Conservation (phyloP, 371 early-diverging fungal genomes). For the Rhizopus arrhizus region DNA sequence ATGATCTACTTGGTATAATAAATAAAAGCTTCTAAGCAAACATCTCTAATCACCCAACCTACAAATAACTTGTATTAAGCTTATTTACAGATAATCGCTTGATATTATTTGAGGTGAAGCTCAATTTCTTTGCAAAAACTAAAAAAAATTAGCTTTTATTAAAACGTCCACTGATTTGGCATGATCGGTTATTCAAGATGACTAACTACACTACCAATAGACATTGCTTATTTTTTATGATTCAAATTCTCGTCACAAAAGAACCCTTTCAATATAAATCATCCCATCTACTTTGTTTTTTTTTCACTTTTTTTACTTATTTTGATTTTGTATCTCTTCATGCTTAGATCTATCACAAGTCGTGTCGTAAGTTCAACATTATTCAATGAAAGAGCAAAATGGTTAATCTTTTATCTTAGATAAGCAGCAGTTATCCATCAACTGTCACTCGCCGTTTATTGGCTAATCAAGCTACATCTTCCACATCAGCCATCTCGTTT, state of each 20-base stretch:
- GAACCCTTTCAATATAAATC: slow-evolving; percentile 3
- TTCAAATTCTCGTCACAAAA: slow-evolving; percentile 30
- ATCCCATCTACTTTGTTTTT: slow-evolving; percentile 13
- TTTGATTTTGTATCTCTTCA: slow-evolving; percentile 1
- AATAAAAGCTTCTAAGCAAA: no score
- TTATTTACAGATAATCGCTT: no score
- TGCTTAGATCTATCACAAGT: slow-evolving; percentile 18
- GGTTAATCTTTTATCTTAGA: background rate
- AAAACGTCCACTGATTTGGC: no score
- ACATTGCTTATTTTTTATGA: slow-evolving; percentile 18
- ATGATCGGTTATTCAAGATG: background rate
- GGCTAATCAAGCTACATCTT: slow-evolving; percentile 23
- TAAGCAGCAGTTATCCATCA: background rate
- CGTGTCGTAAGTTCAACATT: slow-evolving; percentile 17
- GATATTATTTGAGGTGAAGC: no score
- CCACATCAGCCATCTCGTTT: slow-evolving; percentile 62
- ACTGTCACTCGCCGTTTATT: background rate
- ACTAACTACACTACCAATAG: slow-evolving; percentile 24
- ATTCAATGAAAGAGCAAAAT: background rate
- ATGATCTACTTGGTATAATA: no score
- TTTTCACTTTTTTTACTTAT: slow-evolving; percentile 1
- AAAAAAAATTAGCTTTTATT: no score
- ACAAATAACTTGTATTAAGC: no score
- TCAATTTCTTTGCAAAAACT: no score
- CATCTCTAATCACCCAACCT: no score